Evolutionary conservation across 2,329 filamentous ascomycete genomes (phyloP), one percentile per base, ranked within the genome.

Genomic region (Hypocreales sp.): DNA sequence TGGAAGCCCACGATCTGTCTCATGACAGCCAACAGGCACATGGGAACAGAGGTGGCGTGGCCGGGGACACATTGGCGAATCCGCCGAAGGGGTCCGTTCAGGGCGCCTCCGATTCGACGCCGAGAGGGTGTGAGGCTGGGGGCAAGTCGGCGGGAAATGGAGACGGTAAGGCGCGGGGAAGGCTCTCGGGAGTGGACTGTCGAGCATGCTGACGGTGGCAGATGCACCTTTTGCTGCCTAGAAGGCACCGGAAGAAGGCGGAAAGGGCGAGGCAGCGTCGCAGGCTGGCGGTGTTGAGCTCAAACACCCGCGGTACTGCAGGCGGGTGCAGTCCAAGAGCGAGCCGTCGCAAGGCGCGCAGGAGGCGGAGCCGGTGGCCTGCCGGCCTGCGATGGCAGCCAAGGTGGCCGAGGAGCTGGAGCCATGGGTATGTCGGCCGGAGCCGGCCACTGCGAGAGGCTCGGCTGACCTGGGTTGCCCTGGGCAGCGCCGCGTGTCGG

Each of bases 251-350:
- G 22, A 44, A 36, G 29, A 29, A 36, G 34, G 30, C 9, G 35
- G 24, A 15, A 29, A 19, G 25, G 12, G 4, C 20, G 31, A 29
- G 31, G 29, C 38, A 34, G 20, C 12, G 20, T 10, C 21, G 29
- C 8, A 27, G 29, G 8, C 17, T 22, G 25, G 36, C 29, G 8
- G 9, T 18, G 32, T 39, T n/a, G 32, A 42, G 22, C 43, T 47
- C 24, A 52, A 48, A 25, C 35, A 40, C 12, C 52, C 52, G 8
- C 44, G 44, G 16, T 61, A 62, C 32, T 60, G 53, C 25, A 50
- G 58, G n/a, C 50, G 58, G 20, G 45, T 56, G 14, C 55, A 63
- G 32, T 62, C 58, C 25, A 62, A 56, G 38, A 64, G 60, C 34
- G 60, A 64, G 38, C 57, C 58, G 18, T 43, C 39, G 2, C 41